Conservation (phyloP, 768 basidiomycete genomes). For the Tylopilus vinaceipallidus region DNA sequence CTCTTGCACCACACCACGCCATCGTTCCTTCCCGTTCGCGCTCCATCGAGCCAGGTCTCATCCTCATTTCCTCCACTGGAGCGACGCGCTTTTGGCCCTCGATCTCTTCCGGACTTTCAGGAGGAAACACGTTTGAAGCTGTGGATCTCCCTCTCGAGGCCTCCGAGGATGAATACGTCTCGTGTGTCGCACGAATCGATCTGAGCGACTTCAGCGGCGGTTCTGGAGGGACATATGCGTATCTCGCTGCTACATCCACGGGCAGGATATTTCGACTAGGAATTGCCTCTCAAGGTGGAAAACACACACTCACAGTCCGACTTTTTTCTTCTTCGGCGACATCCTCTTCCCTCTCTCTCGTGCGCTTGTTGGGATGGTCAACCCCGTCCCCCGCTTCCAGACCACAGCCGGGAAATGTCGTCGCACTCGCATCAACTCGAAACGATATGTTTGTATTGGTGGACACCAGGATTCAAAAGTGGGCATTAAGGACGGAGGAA, state of each 20-base stretch:
- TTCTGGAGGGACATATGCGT: conserved; percentile 28
- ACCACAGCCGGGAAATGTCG: conserved; percentile 59
- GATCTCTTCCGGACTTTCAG: conserved; percentile 79
- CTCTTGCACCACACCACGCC: conserved; percentile 46
- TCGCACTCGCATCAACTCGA: conserved; percentile 54
- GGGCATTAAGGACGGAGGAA: conserved; percentile 57
- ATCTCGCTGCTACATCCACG: conserved; percentile 63
- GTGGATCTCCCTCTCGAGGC: conserved; percentile 44
- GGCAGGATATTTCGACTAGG: conserved; percentile 65
- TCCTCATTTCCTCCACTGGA: conserved; percentile 71
- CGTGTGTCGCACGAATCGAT: conserved; percentile 63
- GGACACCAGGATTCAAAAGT: conserved; percentile 65
- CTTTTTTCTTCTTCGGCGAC: conserved; percentile 54
- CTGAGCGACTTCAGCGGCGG: conserved; percentile 38
- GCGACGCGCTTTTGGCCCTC: conserved; percentile 86
- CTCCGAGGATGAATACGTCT: conserved; percentile 55
- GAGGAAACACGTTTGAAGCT: conserved; percentile 61
- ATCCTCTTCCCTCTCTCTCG: conserved; percentile 41
- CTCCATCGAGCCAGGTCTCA: conserved; percentile 74
- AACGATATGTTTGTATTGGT: conserved; percentile 66
- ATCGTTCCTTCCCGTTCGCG: conserved; percentile 62
- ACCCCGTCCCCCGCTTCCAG: conserved; percentile 37
- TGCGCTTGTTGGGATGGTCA: conserved; percentile 43
- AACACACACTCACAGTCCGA: conserved; percentile 56
- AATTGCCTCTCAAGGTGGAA: conserved; percentile 67